These are phyloP conservation scores for Penicillium cinerascens DNA, from an alignment of 495 filamentous ascomycete species.

Conservation along the genomic window DNA sequence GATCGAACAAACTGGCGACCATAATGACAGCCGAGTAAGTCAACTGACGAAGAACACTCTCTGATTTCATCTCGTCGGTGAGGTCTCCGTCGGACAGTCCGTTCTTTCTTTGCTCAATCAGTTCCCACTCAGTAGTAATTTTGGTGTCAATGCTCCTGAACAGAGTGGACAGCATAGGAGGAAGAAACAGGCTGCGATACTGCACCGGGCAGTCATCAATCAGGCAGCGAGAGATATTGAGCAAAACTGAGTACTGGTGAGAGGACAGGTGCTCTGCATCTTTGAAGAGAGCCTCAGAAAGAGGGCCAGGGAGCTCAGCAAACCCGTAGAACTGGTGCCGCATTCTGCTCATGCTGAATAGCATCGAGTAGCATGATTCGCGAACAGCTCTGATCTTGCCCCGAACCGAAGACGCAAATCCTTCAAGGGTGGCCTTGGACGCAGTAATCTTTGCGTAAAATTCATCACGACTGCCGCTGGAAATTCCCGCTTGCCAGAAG, in stretches of 20 bases:
- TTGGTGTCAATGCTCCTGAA: constrained; percentile 85
- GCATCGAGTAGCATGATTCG: constrained; percentile 87
- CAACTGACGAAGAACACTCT: constrained; percentile 91
- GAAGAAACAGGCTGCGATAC: constrained; percentile 74
- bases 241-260: constrained; percentile 86
- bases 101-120: constrained; percentile 59
- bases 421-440: constrained; percentile 86
- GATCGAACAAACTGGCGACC: constrained; percentile 82
- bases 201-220: constrained; percentile 87
- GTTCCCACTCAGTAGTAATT: constrained; percentile 78
- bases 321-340: constrained; percentile 88
- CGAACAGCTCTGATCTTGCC: constrained; percentile 84
- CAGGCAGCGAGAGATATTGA: constrained; percentile 80
- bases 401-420: constrained; percentile 87
- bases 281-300: constrained; percentile 79
- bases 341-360: constrained; percentile 88
- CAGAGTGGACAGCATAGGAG: constrained; percentile 75
- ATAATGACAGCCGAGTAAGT: constrained; percentile 89
- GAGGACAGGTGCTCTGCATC: constrained; percentile 82
- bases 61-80: constrained; percentile 95
- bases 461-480: constrained; percentile 87
- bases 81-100: constrained; percentile 66
- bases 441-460: constrained; percentile 90
- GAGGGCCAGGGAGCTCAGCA: constrained; percentile 72
- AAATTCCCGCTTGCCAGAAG: constrained; percentile 99